A percentile compares a stretch with the other conserved stretches of the same genome.
Evolutionary conservation across 495 filamentous ascomycete species (phyloP).

Genomic region (Penicillium salamii): DNA sequence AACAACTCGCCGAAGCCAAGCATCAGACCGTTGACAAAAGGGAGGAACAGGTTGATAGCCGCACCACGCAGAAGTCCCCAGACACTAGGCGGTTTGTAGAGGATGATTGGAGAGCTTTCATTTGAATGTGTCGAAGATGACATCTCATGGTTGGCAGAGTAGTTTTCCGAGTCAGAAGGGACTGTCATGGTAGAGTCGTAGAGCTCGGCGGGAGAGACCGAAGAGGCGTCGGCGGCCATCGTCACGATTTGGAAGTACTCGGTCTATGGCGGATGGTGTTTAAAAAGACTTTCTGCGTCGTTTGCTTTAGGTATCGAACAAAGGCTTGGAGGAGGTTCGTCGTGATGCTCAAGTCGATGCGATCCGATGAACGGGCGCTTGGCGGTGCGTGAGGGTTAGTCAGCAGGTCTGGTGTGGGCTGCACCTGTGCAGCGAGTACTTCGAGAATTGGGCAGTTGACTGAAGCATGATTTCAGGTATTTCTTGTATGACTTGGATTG

Average conservation of each 20-base stretch:
- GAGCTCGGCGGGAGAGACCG: conserved; percentile 54
- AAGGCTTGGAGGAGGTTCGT: too few species aligned
- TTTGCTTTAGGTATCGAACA: too few species aligned
- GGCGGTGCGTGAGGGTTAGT: conserved; percentile 1
- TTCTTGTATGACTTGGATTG: too few species aligned
- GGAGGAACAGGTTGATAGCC: conserved; percentile 90
- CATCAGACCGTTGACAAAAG: conserved; percentile 98
- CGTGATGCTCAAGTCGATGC: too few species aligned
- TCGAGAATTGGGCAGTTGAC: too few species aligned
- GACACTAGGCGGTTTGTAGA: conserved; percentile 84
- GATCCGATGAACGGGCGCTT: background rate
- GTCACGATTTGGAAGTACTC: background rate
- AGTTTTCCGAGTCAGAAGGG: conserved; percentile 87
- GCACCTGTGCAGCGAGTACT: too few species aligned
- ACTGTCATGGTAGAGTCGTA: conserved; percentile 82
- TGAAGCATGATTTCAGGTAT: too few species aligned
- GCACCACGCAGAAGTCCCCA: conserved; percentile 84
- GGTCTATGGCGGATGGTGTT: background rate
- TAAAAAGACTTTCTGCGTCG: too few species aligned
- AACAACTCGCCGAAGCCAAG: conserved; percentile 94
- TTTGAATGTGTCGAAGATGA: conserved; percentile 61
- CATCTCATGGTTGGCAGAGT: conserved; percentile 65
- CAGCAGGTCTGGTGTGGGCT: background rate
- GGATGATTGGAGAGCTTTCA: conserved; percentile 71
- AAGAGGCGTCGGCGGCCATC: conserved; percentile 47